A percentile compares a stretch with the other conserved stretches of the same genome.
phyloP scores from a whole-genome alignment of 768 basidiomycete genomes.

The Suillus occidentalis region DNA sequence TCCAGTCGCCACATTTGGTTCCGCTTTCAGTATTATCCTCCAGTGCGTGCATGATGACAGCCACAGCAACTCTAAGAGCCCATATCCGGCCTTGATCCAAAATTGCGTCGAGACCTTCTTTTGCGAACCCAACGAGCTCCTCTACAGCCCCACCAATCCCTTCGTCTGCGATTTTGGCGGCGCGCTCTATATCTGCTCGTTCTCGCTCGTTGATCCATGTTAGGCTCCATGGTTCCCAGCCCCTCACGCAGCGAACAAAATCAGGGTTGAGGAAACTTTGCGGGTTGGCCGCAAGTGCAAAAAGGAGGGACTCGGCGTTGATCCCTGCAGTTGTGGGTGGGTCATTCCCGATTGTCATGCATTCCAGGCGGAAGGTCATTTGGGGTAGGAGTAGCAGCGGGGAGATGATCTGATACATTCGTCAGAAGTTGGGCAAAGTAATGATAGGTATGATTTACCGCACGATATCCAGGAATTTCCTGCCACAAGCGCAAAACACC shows the following conservation, averaged over 20 bases:
- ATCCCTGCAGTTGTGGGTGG: conserved; percentile 63
- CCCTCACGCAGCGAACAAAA: conserved; percentile 57
- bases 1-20: conserved; percentile 45
- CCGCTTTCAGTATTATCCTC: conserved; percentile 38
- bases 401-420: conserved; percentile 59
- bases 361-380: conserved; percentile 68
- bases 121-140: conserved; percentile 42
- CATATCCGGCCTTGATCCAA: conserved; percentile 50
- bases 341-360: conserved; percentile 65
- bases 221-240: conserved; percentile 59
- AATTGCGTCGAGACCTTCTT: conserved; percentile 41
- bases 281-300: conserved; percentile 61
- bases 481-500: conserved; percentile 48
- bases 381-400: conserved; percentile 71
- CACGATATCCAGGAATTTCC: conserved; percentile 64
- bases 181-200: conserved; percentile 54
- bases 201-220: conserved; percentile 64
- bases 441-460: conserved; percentile 43
- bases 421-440: conserved; percentile 10
- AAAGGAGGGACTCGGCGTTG: conserved; percentile 68
- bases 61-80: conserved; percentile 62
- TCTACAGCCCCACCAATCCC: conserved; percentile 64
- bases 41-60: conserved; percentile 54
- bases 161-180: conserved; percentile 68
- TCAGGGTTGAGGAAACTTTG: conserved; percentile 57